A percentile compares a stretch with the other conserved stretches of the same genome.
Evolutionary conservation across 2,329 filamentous ascomycete genomes (phyloP).

Genomic region (Claviceps quebecensis): DNA sequence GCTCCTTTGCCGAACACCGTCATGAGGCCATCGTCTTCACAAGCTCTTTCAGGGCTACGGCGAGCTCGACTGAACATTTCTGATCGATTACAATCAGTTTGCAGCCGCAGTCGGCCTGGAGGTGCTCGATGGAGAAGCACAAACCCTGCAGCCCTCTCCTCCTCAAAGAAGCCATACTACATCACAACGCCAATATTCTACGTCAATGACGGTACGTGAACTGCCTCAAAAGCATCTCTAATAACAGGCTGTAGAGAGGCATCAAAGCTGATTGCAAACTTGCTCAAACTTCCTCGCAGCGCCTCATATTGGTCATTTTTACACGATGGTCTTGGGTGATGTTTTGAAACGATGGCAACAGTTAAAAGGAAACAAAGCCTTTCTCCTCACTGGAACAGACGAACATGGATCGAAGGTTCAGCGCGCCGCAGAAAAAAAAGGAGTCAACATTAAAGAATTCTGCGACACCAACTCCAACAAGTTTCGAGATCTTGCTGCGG

Average conservation of each 20-base stretch:
- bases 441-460: conserved; percentile 64
- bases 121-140: conserved; percentile 20
- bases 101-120: conserved; percentile 15
- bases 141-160: conserved; percentile 5
- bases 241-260: no score
- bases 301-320: conserved; percentile 89
- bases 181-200: conserved; percentile 97
- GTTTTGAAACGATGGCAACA: conserved; percentile 84
- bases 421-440: conserved; percentile 60
- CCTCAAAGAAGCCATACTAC: conserved; percentile 66
- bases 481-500: conserved; percentile 61
- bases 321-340: conserved; percentile 82
- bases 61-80: conserved; percentile 9
- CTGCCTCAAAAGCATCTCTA: no score
- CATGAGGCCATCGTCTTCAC: conserved; percentile 18
- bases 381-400: conserved; percentile 83
- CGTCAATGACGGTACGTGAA: conserved; percentile 68
- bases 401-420: conserved; percentile 98
- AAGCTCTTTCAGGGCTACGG: conserved; percentile 13
- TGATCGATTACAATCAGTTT: conserved; percentile 13
- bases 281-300: conserved; percentile 31
- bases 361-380: conserved; percentile 55
- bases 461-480: conserved; percentile 73
- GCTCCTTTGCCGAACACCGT: background rate
- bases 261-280: background rate